These are phyloP conservation scores for Cenococcum geophilum DNA, from an alignment of 495 filamentous ascomycete genomes.

Conservation along the genomic window DNA sequence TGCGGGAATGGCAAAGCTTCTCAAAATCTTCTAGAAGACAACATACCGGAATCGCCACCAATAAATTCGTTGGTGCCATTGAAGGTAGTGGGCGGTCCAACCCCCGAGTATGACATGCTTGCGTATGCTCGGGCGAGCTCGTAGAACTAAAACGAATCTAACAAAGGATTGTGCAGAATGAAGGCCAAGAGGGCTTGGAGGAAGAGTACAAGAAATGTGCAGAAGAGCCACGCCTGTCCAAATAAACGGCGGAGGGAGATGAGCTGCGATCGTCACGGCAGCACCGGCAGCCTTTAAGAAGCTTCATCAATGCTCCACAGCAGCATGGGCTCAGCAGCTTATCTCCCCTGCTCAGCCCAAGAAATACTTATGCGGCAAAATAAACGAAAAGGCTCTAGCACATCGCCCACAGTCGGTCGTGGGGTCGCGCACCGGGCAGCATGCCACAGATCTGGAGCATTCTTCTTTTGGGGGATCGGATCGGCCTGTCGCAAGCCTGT, in stretches of 20 bases:
- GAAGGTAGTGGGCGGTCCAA: constrained; percentile 68
- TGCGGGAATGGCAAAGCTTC: background rate
- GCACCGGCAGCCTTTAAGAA: constrained; percentile 22
- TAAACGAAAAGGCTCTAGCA: constrained; percentile 18
- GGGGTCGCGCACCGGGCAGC: constrained; percentile 18
- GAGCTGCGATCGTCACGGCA: constrained; percentile 13
- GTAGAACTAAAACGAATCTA: background rate
- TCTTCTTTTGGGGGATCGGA: constrained; percentile 18
- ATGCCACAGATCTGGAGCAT: constrained; percentile 20
- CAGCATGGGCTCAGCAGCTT: constrained; percentile 17
- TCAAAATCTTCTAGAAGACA: background rate
- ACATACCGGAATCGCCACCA: constrained; percentile 81
- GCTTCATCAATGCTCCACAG: constrained; percentile 8
- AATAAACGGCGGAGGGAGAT: background rate
- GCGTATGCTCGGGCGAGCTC: constrained; percentile 1
- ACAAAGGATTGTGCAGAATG: background rate
- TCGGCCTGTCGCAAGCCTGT: too few relatives aligned
- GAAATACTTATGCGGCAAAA: constrained; percentile 22
- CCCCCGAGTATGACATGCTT: constrained; percentile 71
- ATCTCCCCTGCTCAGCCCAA: constrained; percentile 21
- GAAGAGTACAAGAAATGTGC: constrained; percentile 9
- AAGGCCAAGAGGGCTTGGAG: constrained; percentile 12
- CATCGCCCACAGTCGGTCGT: constrained; percentile 11
- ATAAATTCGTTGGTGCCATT: constrained; percentile 63
- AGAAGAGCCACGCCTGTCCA: constrained; percentile 2